These are phyloP conservation scores for Eutrema japonicum DNA, from an alignment of 345 rosid genomes.

Conservation along the genomic window DNA sequence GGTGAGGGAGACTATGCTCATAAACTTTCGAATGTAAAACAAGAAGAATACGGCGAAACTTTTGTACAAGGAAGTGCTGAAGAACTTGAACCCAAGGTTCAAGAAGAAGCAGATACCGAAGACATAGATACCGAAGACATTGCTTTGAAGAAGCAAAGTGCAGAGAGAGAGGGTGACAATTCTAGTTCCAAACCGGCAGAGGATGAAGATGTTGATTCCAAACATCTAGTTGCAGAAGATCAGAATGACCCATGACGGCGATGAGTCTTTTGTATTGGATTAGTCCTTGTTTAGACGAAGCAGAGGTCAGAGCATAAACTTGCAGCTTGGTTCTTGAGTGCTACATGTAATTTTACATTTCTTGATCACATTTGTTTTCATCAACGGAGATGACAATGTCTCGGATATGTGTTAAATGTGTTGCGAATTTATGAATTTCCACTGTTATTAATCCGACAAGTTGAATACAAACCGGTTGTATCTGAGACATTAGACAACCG, in stretches of 20 bases:
- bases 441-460: not conserved
- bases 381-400: not conserved
- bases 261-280: slow-evolving; percentile 2
- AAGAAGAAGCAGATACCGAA: slow-evolving; percentile 16
- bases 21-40: slow-evolving; percentile 34
- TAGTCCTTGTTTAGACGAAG: slow-evolving; percentile 9
- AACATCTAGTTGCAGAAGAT: slow-evolving; percentile 20
- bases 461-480: slow-evolving; percentile 4
- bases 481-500: not conserved
- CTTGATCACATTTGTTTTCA: not conserved
- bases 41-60: slow-evolving; percentile 12
- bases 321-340: not conserved
- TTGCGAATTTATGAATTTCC: not conserved
- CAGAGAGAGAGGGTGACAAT: slow-evolving; percentile 9
- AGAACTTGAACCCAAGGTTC: slow-evolving; percentile 17
- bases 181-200: slow-evolving; percentile 18
- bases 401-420: not conserved
- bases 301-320: slow-evolving; percentile 10
- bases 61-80: slow-evolving; percentile 5
- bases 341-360: not conserved
- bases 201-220: slow-evolving; percentile 28
- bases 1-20: slow-evolving; percentile 32
- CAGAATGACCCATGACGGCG: not conserved
- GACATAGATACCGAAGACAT: not conserved
- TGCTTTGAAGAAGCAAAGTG: slow-evolving; percentile 17